A percentile compares a stretch with the other conserved stretches of the same genome.
Conservation (phyloP, 768 basidiomycete genomes). For the Mycena filopes region DNA sequence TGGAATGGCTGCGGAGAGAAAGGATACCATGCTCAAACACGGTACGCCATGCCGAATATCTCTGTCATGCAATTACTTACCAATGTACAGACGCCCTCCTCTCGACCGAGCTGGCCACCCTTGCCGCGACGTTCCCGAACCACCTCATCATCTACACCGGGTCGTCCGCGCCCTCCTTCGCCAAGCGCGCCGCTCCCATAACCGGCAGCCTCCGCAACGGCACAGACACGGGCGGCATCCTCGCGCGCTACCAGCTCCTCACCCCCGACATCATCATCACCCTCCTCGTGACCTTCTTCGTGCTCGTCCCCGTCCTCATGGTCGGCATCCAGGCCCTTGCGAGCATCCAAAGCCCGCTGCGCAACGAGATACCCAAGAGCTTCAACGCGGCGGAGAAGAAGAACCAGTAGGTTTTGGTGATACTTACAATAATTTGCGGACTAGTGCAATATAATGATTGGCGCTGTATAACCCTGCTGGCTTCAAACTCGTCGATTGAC, state of each 20-base stretch:
- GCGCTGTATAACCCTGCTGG: no score
- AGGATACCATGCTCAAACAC: slow-evolving; percentile 50
- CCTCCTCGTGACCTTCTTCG: slow-evolving; percentile 72
- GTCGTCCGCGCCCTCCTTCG: slow-evolving; percentile 49
- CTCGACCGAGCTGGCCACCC: slow-evolving; percentile 57
- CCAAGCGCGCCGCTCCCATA: slow-evolving; percentile 47
- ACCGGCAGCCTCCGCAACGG: slow-evolving; percentile 42
- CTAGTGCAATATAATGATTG: slow-evolving; percentile 11
- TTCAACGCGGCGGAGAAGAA: slow-evolving; percentile 80
- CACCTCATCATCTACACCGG: slow-evolving; percentile 78
- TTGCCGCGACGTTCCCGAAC: slow-evolving; percentile 62
- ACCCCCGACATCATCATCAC: slow-evolving; percentile 75
- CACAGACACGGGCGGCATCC: slow-evolving; percentile 65
- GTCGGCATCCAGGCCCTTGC: slow-evolving; percentile 74
- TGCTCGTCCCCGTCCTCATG: slow-evolving; percentile 73
- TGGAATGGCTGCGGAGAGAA: slow-evolving; percentile 55
- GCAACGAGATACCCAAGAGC: slow-evolving; percentile 71
- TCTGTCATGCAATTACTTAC: slow-evolving; percentile 7
- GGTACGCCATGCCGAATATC: slow-evolving; percentile 51
- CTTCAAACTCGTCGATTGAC: no score
- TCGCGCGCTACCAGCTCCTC: slow-evolving; percentile 80
- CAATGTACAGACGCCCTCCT: slow-evolving; percentile 55
- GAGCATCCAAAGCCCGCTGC: slow-evolving; percentile 77
- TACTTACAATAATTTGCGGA: slow-evolving; percentile 9
- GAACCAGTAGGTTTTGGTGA: slow-evolving; percentile 65